phyloP scores from a whole-genome alignment of 163 green algal species.

The Scenedesmus sp. region DNA sequence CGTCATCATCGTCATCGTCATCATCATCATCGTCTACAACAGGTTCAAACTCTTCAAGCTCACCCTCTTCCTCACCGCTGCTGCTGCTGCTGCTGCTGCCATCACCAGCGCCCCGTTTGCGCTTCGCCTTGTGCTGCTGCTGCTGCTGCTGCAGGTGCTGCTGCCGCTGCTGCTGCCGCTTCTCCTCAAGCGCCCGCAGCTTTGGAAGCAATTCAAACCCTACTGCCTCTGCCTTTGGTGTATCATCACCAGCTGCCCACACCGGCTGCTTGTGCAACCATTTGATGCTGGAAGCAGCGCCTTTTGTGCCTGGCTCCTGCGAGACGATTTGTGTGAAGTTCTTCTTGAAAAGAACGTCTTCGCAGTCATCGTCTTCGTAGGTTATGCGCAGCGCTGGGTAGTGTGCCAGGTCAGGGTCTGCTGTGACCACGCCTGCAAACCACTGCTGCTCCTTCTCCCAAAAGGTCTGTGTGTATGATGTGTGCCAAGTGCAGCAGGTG shows the following conservation, averaged over 20 bases:
- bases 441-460: slow-evolving; percentile 20
- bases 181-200: neutral
- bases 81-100: neutral
- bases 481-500: neutral
- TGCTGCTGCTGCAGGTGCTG: slow-evolving; percentile 1
- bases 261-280: slow-evolving; percentile 8
- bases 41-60: neutral
- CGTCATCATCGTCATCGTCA: neutral
- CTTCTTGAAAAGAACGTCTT: slow-evolving; percentile 8
- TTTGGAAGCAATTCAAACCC: neutral
- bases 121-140: slow-evolving; percentile 7
- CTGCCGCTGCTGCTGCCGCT: neutral
- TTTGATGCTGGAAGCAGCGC: neutral
- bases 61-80: neutral
- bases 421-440: neutral
- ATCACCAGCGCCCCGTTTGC: neutral
- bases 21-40: slow-evolving; percentile 3
- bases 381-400: slow-evolving; percentile 18
- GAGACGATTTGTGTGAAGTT: slow-evolving; percentile 15
- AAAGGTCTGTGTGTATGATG: neutral
- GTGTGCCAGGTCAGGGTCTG: neutral
- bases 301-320: neutral
- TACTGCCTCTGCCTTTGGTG: slow-evolving; percentile 12
- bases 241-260: neutral
- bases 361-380: slow-evolving; percentile 21